phyloP scores from a whole-genome alignment of 73 alveolate genomes.

The Paramecium primaurelia region DNA sequence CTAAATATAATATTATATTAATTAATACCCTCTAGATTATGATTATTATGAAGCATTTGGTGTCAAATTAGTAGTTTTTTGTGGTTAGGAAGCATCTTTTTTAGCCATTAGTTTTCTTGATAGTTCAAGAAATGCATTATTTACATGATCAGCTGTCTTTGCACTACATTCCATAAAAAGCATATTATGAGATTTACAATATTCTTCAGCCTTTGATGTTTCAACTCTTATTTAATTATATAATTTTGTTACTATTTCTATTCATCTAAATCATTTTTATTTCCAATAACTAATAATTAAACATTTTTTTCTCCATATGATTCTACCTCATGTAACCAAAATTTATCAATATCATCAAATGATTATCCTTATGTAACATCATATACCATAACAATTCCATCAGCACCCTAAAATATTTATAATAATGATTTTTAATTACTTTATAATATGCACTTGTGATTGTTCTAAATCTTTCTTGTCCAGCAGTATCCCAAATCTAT shows the following conservation, averaged over 20 bases:
- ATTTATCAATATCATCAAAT: conserved; percentile 66
- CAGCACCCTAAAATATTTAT: conserved; percentile 75
- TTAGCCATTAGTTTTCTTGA: conserved; percentile 57
- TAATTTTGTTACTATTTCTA: conserved; percentile 2
- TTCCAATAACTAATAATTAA: conserved; percentile 53
- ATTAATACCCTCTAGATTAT: background rate
- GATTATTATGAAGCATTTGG: background rate
- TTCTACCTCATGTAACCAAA: conserved; percentile 59
- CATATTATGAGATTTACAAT: conserved; percentile 53
- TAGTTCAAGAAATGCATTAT: conserved; percentile 45
- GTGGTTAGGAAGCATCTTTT: conserved; percentile 55
- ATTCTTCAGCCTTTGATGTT: conserved; percentile 47
- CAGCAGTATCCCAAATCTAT: conserved; percentile 98
- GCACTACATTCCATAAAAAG: conserved; percentile 55
- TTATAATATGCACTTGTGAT: conserved; percentile 72
- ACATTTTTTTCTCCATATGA: conserved; percentile 59
- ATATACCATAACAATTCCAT: conserved; percentile 82
- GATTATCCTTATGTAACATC: conserved; percentile 73
- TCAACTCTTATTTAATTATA: conserved; percentile 38
- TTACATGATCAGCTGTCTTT: conserved; percentile 55
- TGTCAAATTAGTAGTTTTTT: background rate
- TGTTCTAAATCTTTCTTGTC: conserved; percentile 93
- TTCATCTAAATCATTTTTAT: conserved; percentile 54
- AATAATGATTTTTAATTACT: background rate
- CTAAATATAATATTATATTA: background rate